Evolutionary conservation across 176 grass and related monocot genomes (phyloP).

Genomic region (Triticum urartu): DNA sequence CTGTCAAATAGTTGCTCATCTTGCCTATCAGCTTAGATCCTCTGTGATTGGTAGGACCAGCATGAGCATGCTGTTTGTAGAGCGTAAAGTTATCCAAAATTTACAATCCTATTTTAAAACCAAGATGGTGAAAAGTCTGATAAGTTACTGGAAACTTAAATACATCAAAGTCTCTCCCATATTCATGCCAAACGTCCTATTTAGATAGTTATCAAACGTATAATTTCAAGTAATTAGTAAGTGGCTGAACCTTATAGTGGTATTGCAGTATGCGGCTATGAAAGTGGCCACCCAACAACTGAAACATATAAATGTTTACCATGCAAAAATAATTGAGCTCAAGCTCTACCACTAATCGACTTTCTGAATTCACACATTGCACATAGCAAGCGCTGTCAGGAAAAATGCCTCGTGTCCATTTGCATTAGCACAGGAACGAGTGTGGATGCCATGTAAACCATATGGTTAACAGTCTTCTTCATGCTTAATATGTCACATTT

Average conservation of each 20-base stretch:
- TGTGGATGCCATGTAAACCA: background rate
- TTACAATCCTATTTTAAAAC: background rate
- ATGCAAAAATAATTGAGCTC: background rate
- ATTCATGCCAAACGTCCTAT: background rate
- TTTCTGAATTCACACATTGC: background rate
- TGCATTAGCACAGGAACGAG: background rate
- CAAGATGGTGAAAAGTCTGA: background rate
- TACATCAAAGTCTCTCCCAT: background rate
- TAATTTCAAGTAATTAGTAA: background rate
- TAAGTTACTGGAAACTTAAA: background rate
- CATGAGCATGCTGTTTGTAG: background rate
- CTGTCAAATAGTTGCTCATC: slow-evolving; percentile 2
- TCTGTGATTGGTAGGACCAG: background rate
- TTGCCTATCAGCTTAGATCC: background rate
- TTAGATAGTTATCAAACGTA: background rate
- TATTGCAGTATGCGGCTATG: background rate
- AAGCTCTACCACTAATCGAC: background rate
- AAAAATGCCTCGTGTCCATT: background rate
- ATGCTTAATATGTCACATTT: background rate
- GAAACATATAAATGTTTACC: background rate
- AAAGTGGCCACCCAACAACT: background rate
- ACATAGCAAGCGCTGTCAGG: background rate
- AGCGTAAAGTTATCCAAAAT: background rate
- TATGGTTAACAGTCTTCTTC: background rate
- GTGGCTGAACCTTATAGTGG: background rate